Percentiles rank a stretch among this genome's conserved stretches.
phyloP scores from a whole-genome alignment of 2,329 filamentous ascomycete species.

The Colletotrichum lini region DNA sequence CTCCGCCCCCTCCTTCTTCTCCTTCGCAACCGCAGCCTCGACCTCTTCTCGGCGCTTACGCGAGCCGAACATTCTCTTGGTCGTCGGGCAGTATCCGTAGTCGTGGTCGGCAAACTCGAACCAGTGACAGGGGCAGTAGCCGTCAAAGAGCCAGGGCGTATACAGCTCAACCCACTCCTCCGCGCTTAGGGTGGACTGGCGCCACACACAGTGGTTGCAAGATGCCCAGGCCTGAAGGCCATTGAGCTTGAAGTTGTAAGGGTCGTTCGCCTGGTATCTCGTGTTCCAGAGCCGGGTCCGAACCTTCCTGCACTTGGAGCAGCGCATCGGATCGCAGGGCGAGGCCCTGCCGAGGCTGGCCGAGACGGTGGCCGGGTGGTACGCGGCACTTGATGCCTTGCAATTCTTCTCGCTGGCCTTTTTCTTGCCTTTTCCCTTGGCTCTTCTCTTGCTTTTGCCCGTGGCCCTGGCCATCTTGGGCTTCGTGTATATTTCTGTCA shows the following conservation, averaged over 20 bases:
- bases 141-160: slow-evolving; percentile 9
- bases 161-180: slow-evolving; percentile 1
- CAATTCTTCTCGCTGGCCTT: no score
- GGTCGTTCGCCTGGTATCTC: not conserved
- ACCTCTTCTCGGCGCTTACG: no score
- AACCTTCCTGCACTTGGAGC: not conserved
- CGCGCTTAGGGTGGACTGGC: not conserved
- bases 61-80: not conserved
- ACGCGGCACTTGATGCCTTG: not conserved
- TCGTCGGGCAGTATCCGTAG: slow-evolving; percentile 10
- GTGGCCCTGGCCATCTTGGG: no score
- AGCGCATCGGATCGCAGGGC: no score
- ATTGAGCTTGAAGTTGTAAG: not conserved
- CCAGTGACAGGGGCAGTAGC: slow-evolving; percentile 10
- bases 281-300: not conserved
- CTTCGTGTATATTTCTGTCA: no score
- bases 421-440: not conserved
- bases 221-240: not conserved
- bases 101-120: not conserved
- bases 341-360: not conserved
- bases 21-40: not conserved
- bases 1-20: no score
- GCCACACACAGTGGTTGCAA: slow-evolving; percentile 24
- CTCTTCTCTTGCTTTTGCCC: no score
- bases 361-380: not conserved